A percentile compares a stretch with the other conserved stretches of the same genome.
These are phyloP conservation scores for Apophysomyces ossiformis DNA, from an alignment of 371 early-diverging fungal species.

Conservation along the genomic window DNA sequence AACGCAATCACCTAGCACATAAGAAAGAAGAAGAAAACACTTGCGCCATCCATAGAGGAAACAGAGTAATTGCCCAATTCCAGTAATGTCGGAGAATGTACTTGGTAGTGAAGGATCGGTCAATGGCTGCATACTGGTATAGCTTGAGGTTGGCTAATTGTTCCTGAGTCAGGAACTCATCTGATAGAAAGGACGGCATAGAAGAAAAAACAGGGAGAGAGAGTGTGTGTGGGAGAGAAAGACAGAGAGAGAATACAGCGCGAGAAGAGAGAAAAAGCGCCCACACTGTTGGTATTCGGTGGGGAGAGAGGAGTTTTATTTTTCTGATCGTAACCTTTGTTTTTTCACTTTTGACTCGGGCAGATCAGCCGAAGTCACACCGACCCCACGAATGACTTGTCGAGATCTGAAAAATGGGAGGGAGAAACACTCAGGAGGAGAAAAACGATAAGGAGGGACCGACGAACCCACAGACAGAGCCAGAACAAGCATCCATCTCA, in stretches of 20 bases:
- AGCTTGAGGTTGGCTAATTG: slow-evolving; percentile 77
- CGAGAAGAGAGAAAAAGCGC: too few relatives aligned
- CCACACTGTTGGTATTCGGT: too few relatives aligned
- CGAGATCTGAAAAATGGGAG: too few relatives aligned
- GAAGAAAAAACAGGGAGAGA: neutral
- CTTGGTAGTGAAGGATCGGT: slow-evolving; percentile 84
- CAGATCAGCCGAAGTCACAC: neutral
- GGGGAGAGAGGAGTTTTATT: too few relatives aligned
- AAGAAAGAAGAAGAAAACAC: slow-evolving; percentile 23
- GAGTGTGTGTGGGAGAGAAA: neutral
- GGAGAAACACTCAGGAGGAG: too few relatives aligned
- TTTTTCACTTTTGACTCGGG: neutral
- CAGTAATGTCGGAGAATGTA: slow-evolving; percentile 88
- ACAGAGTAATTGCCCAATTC: slow-evolving; percentile 84
- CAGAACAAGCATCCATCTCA: too few relatives aligned
- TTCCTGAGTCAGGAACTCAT: slow-evolving; percentile 61
- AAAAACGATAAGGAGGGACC: too few relatives aligned
- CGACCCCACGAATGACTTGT: too few relatives aligned
- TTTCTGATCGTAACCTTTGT: too few relatives aligned
- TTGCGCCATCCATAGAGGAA: slow-evolving; percentile 95
- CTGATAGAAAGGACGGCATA: slow-evolving; percentile 29
- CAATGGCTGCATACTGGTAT: slow-evolving; percentile 83
- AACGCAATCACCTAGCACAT: neutral
- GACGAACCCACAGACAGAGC: too few relatives aligned
- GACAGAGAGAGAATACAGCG: neutral